Conservation (phyloP, 345 rosid genomes). For the Melastoma malabathricum region DNA sequence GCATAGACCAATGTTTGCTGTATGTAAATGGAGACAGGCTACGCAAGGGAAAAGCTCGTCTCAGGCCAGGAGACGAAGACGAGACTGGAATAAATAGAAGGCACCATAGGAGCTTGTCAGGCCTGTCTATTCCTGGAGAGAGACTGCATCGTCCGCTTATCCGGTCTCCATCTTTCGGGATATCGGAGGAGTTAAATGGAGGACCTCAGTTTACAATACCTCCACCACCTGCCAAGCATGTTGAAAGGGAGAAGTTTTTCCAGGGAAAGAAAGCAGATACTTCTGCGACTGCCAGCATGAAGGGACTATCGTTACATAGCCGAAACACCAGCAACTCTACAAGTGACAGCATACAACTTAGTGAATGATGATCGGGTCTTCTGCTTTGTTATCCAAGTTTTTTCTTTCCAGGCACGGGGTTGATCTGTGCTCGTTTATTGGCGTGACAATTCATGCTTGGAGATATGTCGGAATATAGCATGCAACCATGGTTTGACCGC, state of each 20-base stretch:
- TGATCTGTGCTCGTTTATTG: no score
- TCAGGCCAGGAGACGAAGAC: constrained; percentile 75
- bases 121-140: constrained; percentile 40
- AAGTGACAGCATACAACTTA: constrained; percentile 71
- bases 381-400: no score
- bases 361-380: constrained; percentile 31
- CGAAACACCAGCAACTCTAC: constrained; percentile 74
- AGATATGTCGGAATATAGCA: no score
- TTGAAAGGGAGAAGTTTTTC: constrained; percentile 82
- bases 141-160: constrained; percentile 85
- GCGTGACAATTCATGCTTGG: no score
- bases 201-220: constrained; percentile 56
- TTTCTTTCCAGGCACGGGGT: no score
- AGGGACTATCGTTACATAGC: constrained; percentile 77
- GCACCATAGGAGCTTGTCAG: constrained; percentile 28
- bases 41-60: constrained; percentile 85
- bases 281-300: constrained; percentile 50
- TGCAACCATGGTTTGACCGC: no score
- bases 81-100: constrained; percentile 14
- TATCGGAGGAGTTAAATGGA: constrained; percentile 19
- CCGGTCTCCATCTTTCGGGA: constrained; percentile 40
- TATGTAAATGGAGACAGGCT: constrained; percentile 33
- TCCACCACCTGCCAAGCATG: constrained; percentile 92
- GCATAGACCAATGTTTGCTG: neutral
- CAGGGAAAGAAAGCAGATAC: constrained; percentile 70